Percentiles rank a stretch among this genome's conserved stretches.
Conservation (phyloP, 1,139 yeast species). For the Candida frijolesensis region DNA sequence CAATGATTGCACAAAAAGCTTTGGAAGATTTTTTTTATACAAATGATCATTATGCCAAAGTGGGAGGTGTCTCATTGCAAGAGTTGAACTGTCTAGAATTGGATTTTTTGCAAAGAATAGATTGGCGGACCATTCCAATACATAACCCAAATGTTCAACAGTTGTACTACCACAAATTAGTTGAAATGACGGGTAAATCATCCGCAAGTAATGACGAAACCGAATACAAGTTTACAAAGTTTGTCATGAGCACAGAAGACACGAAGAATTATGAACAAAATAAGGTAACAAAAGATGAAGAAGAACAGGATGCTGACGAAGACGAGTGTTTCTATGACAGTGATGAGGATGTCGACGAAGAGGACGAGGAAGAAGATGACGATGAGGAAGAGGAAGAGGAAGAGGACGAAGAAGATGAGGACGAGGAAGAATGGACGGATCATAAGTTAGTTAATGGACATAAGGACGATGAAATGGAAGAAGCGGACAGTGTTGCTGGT, state of each 20-base stretch:
- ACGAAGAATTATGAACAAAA: slow-evolving; percentile 11
- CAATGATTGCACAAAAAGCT: slow-evolving; percentile 89
- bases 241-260: slow-evolving; percentile 12
- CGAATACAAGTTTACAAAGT: slow-evolving; percentile 13
- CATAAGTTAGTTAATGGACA: not conserved
- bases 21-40: slow-evolving; percentile 94
- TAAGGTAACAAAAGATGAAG: slow-evolving; percentile 7
- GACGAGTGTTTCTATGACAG: slow-evolving; percentile 17
- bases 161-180: slow-evolving; percentile 5
- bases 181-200: slow-evolving; percentile 4
- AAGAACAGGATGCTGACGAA: slow-evolving; percentile 5
- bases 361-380: slow-evolving; percentile 2
- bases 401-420: slow-evolving; percentile 17
- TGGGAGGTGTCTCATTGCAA: slow-evolving; percentile 87
- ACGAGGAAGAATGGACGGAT: slow-evolving; percentile 5
- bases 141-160: slow-evolving; percentile 12
- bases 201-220: slow-evolving; percentile 4
- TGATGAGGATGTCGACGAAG: slow-evolving; percentile 16
- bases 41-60: slow-evolving; percentile 90
- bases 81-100: slow-evolving; percentile 87
- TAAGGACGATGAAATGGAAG: slow-evolving; percentile 6
- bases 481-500: slow-evolving; percentile 6
- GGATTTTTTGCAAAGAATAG: slow-evolving; percentile 80
- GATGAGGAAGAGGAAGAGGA: slow-evolving; percentile 16
- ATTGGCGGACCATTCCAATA: slow-evolving; percentile 58